Evolutionary conservation across 1,284 basidiomycete genomes (phyloP), one percentile per base, ranked within the genome.

Genomic region (Inonotus hispidus): DNA sequence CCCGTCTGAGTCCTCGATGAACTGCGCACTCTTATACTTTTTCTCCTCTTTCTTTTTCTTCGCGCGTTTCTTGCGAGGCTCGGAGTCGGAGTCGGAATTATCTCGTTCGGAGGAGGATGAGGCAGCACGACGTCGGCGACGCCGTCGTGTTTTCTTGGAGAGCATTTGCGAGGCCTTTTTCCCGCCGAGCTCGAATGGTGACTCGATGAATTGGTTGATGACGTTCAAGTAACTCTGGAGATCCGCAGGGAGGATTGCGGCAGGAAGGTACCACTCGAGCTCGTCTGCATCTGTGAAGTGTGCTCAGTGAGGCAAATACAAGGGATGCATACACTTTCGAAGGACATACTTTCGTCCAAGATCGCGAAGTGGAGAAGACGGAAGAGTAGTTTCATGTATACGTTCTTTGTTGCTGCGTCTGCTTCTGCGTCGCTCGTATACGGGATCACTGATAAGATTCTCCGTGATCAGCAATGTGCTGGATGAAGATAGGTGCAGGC

Each of bases 1-100:
- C 64, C 79, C 90, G 68, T 96, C 93, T 66, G 90, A 92, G 72
- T 95, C 93, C 69, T 88, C 83, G 70, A 95, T 93, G 71, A 95
- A 93, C 71, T 93, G 88, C 5, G 93, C 93, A 11, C 87, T 90
- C 74, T 94, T 94, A 79, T 90, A 95, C 60, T 77, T 73, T 72
- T 86, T 80, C 68, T 84, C 80, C 71, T 95, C 92, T 69, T 87
- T 84, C 68, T 76, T 79, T 73, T 84, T 83, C 75, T 78, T 81
- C 67, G 77, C 76, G 70, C 75, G 79, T 70, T 77, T 80, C 68
- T 73, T 79, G 60, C 68, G 70, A 53, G 68, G 71, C 46, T 75
- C 76, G 64, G 80, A 80, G 54, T 80, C 77, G 7, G 41, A 43
- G 7, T 72, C 77, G 56, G 78, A 77, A 25, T 73, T 75, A 7